These are phyloP conservation scores for Penicillium sp. DNA, from an alignment of 2,329 filamentous ascomycete genomes.

Conservation along the genomic window DNA sequence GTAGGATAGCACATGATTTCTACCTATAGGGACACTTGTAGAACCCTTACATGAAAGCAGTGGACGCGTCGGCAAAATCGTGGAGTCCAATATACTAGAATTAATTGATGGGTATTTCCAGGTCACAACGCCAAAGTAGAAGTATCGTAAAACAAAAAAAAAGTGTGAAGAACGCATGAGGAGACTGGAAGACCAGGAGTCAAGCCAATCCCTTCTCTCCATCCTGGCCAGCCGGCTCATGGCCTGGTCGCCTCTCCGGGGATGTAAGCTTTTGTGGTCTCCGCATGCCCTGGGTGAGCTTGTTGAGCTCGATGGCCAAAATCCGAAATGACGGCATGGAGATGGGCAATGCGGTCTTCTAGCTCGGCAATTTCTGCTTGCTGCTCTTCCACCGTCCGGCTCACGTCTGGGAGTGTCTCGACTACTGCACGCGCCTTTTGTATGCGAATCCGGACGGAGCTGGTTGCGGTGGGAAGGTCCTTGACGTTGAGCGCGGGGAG, in stretches of 20 bases:
- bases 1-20: too few species aligned
- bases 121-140: too few species aligned
- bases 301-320: conserved; percentile 33
- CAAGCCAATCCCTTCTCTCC: too few species aligned
- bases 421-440: conserved; percentile 61
- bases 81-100: too few species aligned
- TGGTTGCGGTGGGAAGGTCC: conserved; percentile 71
- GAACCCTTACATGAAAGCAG: too few species aligned
- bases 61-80: too few species aligned
- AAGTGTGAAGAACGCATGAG: too few species aligned
- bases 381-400: conserved; percentile 41
- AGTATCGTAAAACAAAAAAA: too few species aligned
- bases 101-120: too few species aligned
- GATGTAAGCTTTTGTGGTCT: conserved; percentile 2
- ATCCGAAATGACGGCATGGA: conserved; percentile 37
- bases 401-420: conserved; percentile 39
- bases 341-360: conserved; percentile 33
- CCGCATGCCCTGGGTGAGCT: conserved; percentile 1
- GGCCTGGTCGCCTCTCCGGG: background rate
- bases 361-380: conserved; percentile 40
- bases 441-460: conserved; percentile 74
- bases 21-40: too few species aligned
- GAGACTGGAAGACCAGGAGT: too few species aligned
- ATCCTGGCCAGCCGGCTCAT: too few species aligned
- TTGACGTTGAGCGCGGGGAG: conserved; percentile 57